Conservation (phyloP, 2,329 filamentous ascomycete species). For the Penicillium sp. region DNA sequence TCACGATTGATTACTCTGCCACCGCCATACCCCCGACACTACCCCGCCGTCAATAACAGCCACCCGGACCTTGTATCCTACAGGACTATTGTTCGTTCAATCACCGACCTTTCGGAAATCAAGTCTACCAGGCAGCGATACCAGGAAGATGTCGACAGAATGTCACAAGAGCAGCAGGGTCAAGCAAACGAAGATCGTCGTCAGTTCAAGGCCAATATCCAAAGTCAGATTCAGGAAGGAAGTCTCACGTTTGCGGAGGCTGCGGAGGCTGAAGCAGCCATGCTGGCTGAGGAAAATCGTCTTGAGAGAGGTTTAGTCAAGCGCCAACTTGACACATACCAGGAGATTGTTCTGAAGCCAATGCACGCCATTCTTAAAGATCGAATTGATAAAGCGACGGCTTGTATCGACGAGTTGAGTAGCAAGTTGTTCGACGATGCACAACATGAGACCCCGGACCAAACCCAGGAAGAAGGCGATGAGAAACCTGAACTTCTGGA, state of each 20-base stretch:
- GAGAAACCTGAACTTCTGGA: conserved; percentile 92
- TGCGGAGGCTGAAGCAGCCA: conserved; percentile 77
- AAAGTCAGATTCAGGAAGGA: conserved; percentile 76
- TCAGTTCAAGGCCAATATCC: conserved; percentile 73
- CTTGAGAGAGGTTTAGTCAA: conserved; percentile 75
- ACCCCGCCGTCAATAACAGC: conserved; percentile 94
- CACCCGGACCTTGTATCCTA: conserved; percentile 86
- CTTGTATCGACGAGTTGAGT: conserved; percentile 75
- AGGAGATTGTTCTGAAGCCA: conserved; percentile 79
- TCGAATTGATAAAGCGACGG: conserved; percentile 73
- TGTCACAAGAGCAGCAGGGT: conserved; percentile 57
- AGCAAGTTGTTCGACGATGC: conserved; percentile 74
- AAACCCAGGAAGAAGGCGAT: conserved; percentile 92
- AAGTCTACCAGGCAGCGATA: conserved; percentile 65
- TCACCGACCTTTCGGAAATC: conserved; percentile 76
- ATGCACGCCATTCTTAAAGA: conserved; percentile 78
- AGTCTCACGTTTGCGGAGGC: conserved; percentile 83
- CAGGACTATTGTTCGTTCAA: conserved; percentile 71
- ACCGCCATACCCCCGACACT: conserved; percentile 89
- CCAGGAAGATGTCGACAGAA: conserved; percentile 53
- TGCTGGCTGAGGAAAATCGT: conserved; percentile 70
- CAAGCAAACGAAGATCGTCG: conserved; percentile 65
- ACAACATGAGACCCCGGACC: conserved; percentile 71
- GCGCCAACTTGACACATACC: conserved; percentile 81
- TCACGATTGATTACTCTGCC: conserved; percentile 91